These are phyloP conservation scores for Persicaria tinctoria DNA, from an alignment of 148 eudicot genomes.

Conservation along the genomic window DNA sequence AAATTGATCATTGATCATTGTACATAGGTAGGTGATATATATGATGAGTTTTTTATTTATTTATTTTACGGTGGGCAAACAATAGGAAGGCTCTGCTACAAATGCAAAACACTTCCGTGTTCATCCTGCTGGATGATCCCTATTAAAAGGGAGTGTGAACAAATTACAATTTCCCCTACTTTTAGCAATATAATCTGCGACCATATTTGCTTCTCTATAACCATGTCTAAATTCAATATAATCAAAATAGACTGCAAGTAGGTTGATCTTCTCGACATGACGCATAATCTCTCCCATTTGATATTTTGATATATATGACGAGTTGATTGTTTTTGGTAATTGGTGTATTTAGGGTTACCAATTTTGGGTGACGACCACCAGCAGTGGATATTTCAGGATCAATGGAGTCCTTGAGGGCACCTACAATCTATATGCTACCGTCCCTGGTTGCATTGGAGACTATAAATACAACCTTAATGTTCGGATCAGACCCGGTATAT, in stretches of 20 bases:
- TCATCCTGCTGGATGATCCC: no score
- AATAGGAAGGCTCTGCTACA: no score
- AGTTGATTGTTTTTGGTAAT: not conserved
- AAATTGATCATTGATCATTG: not conserved
- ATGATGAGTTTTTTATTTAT: no score
- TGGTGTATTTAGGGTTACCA: constrained; percentile 35
- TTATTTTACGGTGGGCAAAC: no score
- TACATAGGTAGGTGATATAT: not conserved
- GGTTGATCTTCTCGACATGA: no score
- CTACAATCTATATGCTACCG: constrained; percentile 40
- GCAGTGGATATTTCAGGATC: constrained; percentile 31
- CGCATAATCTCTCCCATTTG: no score
- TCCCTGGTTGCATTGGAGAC: constrained; percentile 49
- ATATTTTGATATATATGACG: not conserved
- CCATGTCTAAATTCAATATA: no score
- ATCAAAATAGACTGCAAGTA: not conserved
- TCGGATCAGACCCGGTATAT: constrained; percentile 37
- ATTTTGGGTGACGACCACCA: constrained; percentile 41
- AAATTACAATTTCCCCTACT: no score
- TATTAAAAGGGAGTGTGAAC: no score
- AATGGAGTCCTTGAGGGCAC: constrained; percentile 31
- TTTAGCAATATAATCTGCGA: no score
- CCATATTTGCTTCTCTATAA: no score
- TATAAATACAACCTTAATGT: constrained; percentile 24
- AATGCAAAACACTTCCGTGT: no score